Evolutionary conservation across 257 asterid genomes (phyloP), one percentile per base, ranked within the genome.

Genomic region (Ajuga chamaepitys): DNA sequence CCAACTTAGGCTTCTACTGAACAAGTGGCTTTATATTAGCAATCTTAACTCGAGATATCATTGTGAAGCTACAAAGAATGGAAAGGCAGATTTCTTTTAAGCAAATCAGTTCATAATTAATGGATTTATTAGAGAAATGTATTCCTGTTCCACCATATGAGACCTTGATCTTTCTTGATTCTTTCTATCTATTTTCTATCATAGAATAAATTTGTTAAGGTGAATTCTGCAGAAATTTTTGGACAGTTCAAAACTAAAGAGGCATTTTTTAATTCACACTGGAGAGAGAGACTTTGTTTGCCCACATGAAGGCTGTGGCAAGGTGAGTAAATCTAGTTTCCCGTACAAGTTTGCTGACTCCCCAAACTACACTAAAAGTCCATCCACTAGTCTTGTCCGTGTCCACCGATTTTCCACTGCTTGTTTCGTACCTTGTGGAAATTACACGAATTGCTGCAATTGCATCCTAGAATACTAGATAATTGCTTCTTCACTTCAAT

Each of bases 241-340:
- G 88, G 99, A 90, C 78, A 94, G 97, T 73, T 94, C 99, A 66
- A 94, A 94, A 79, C 84, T 94, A 41, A 94, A 90, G 86, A 79
- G 99, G 61, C 99, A 94, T 80, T 90, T 85, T 72, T 87, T 94
- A 71, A 94, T 85, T 74, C 99, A 94, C 77, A 94, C 99, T 2
- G 99, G 99, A 63, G 97, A 86, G 80, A 77, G 99, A 73, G 96
- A 88, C 75, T 94, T 77, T 69, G 85, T 90, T n/a, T 94, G 99
- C 71, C 97, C 99, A 7, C 89, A 90, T 73, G 97, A 88, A 85
- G 99, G 99, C 70, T 90, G 99, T 85, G 99, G 99, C 46, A 94
- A 94, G 97, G 99, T 94, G 79, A 83, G 81, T 68, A 67, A 20
- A 67, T 74, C 18, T 35, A 58, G 64, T 62, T 67, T 55, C 41